Conservation (phyloP, 1,139 yeast species). For the Hemisphaericaspora xylofermentans region DNA sequence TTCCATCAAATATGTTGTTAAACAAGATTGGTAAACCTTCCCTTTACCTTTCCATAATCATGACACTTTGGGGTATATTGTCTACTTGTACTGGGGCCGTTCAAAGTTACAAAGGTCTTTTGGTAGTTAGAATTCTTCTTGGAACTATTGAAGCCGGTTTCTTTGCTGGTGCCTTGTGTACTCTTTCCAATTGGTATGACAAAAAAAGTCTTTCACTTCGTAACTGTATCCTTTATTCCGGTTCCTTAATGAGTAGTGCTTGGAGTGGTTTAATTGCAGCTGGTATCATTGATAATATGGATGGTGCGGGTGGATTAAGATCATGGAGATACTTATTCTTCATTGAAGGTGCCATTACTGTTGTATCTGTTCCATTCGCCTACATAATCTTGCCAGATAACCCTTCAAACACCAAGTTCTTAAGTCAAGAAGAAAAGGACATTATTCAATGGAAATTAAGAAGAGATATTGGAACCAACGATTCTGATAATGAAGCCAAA, state of each 20-base stretch:
- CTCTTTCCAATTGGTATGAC: slow-evolving; percentile 50
- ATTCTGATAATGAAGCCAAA: slow-evolving; percentile 37
- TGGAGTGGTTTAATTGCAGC: slow-evolving; percentile 72
- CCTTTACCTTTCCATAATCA: slow-evolving; percentile 47
- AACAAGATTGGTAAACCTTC: slow-evolving; percentile 54
- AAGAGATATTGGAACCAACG: slow-evolving; percentile 41
- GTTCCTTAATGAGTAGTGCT: slow-evolving; percentile 76
- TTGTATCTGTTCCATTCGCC: slow-evolving; percentile 53
- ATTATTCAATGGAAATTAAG: slow-evolving; percentile 47
- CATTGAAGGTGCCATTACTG: slow-evolving; percentile 72
- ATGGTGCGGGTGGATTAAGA: slow-evolving; percentile 35
- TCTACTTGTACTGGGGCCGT: slow-evolving; percentile 41
- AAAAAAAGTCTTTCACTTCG: slow-evolving; percentile 50
- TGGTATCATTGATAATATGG: slow-evolving; percentile 41
- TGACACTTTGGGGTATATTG: slow-evolving; percentile 54
- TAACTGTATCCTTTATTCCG: slow-evolving; percentile 58
- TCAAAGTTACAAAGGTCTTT: slow-evolving; percentile 30
- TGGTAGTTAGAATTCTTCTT: slow-evolving; percentile 32
- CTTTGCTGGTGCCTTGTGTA: slow-evolving; percentile 52
- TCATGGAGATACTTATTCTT: slow-evolving; percentile 78
- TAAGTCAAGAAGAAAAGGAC: slow-evolving; percentile 48
- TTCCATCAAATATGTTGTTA: slow-evolving; percentile 51
- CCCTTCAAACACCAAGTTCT: slow-evolving; percentile 55
- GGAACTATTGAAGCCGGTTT: slow-evolving; percentile 63
- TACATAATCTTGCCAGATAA: slow-evolving; percentile 70